Evolutionary conservation across 1,139 yeast species (phyloP), one percentile per base, ranked within the genome.

Genomic region (Spencermartinsiella ligniputridi): DNA sequence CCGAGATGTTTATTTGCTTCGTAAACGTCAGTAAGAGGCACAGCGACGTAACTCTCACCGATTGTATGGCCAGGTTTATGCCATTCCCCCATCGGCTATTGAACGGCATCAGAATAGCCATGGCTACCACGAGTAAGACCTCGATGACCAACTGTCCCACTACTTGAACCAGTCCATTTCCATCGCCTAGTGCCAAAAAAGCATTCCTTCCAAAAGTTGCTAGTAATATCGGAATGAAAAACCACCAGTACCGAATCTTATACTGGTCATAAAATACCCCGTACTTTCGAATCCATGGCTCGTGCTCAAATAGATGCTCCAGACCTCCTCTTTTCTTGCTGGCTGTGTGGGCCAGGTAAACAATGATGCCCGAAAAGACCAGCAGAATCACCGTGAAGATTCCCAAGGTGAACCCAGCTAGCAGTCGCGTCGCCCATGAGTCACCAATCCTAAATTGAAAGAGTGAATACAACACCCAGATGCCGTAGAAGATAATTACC

Each of bases 91-190:
- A 56, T 25, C 52, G 54, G 5, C 61, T 53, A 42, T 61, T 62
- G 53, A 61, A 63, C 16, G 68, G 67, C 40, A 52, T 47, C 11
- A 46, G 44, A 29, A 47, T 22, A 35, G 57, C 41, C 85, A 25
- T 88, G 70, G 47, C 90, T 81, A 60, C 81, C 96, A 39, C 76
- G 75, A 40, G 90, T 88, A 45, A 76, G 71, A 63, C 92, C 97
- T 68, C 94, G 97, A 65, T 92, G 97, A 1, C 98, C 97, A 65
- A 29, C 47, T 63, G 66, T 3, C 67, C 67, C 27, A 58, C 52
- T 9, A 63, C 58, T 42, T 63, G 68, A 8, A 62, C 48, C 45
- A 62, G 45, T 1, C 66, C 66, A 34, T 61, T 56, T 11, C 66
- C 66, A 32, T 58, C 53, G 1, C 61, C 67, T 3, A 63, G 52